Conservation (phyloP, 2,329 filamentous ascomycete genomes). For the Aspergillus sp. region DNA sequence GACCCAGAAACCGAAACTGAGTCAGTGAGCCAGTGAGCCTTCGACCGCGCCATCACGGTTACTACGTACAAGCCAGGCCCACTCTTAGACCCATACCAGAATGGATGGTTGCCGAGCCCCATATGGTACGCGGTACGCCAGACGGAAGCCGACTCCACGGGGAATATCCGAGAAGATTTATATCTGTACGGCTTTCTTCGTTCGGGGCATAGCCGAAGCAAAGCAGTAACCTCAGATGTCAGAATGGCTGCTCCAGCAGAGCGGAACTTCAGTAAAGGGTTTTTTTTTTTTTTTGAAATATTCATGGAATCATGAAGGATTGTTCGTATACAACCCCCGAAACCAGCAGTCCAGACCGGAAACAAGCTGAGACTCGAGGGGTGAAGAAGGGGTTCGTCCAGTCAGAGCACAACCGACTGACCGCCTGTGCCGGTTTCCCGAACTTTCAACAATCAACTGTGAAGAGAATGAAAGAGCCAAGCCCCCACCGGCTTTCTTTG, state of each 20-base stretch:
- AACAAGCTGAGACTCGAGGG: background rate
- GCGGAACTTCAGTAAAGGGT: background rate
- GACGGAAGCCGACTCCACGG: constrained; percentile 7
- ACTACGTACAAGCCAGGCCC: background rate
- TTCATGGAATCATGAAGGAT: background rate
- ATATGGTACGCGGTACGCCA: background rate
- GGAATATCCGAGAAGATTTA: background rate
- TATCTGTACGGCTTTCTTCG: background rate
- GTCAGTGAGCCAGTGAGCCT: background rate
- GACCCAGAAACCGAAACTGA: background rate
- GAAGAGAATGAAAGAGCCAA: background rate
- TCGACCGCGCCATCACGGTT: constrained; percentile 1
- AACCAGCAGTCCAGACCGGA: background rate
- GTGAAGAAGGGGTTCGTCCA: background rate
- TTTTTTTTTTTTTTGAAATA: background rate
- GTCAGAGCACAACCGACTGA: constrained; percentile 3
- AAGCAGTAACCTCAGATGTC: too few relatives aligned
- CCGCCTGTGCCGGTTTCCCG: constrained; percentile 36
- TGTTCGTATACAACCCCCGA: background rate
- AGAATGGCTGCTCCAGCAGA: background rate
- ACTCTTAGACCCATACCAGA: background rate
- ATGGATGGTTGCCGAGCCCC: background rate
- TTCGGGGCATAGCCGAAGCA: background rate
- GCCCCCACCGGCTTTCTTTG: background rate
- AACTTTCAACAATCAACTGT: constrained; percentile 3